Evolutionary conservation across 2,329 filamentous ascomycete genomes (phyloP).

Genomic region (Ascochyta fabae): DNA sequence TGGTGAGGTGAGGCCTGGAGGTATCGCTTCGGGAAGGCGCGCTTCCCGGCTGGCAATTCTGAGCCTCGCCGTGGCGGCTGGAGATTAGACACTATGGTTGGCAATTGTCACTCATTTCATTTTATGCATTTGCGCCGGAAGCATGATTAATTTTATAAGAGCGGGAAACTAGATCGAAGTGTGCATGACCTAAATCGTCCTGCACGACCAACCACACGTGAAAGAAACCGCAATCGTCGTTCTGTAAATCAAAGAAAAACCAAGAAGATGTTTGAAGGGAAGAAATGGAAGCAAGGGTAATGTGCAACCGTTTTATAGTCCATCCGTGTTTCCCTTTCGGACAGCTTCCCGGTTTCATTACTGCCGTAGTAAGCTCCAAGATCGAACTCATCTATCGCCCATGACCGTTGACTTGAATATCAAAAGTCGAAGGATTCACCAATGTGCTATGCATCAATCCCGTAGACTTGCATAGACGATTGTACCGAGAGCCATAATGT

Average conservation of each 20-base stretch:
- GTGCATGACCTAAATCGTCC: not conserved
- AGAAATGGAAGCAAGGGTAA: not conserved
- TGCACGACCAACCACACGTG: not conserved
- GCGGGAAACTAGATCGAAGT: not conserved
- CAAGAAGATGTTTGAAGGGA: not conserved
- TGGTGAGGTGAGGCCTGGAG: not conserved
- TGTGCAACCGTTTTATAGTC: slow-evolving; percentile 4
- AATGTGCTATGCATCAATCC: not conserved
- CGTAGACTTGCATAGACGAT: not conserved
- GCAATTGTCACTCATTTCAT: not conserved
- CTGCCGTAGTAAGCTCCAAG: not conserved
- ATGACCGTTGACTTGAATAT: not conserved
- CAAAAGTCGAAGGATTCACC: not conserved
- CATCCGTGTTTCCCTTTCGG: not conserved
- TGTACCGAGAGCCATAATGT: not conserved
- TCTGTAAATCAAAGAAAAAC: not conserved
- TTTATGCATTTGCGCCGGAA: not conserved
- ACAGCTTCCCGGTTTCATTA: not conserved
- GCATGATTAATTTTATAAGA: slow-evolving; percentile 5
- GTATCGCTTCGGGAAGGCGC: slow-evolving; percentile 5
- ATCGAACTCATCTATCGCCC: not conserved
- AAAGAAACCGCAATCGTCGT: not conserved
- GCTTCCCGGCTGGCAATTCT: not conserved
- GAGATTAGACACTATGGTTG: too few relatives aligned
- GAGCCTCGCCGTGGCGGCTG: not conserved